Conservation (phyloP, 306 rosid species). For the Potentilla sterilis region DNA sequence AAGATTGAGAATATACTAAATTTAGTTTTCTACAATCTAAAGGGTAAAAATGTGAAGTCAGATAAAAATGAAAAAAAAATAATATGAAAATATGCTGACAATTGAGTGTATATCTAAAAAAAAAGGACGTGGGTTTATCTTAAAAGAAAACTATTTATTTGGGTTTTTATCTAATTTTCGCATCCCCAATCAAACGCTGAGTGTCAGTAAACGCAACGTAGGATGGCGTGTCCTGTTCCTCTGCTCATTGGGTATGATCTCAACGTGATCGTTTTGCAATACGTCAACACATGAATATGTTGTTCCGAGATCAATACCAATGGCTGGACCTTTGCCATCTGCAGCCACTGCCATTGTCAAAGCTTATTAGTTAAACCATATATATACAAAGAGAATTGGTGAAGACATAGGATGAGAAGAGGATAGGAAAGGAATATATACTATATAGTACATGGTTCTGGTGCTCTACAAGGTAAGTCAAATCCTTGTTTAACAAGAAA, state of each 20-base stretch:
- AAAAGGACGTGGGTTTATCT: too few relatives aligned
- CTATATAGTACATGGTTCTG: not conserved
- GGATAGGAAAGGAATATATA: not conserved
- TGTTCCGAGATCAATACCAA: constrained; percentile 39
- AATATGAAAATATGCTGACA: too few relatives aligned
- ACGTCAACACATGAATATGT: constrained; percentile 40
- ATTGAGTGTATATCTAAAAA: too few relatives aligned
- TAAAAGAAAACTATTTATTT: too few relatives aligned
- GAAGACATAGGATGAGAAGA: not conserved
- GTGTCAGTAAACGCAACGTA: constrained; percentile 41
- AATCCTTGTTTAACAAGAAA: not conserved
- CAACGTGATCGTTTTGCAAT: constrained; percentile 40
- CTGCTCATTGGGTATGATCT: constrained; percentile 38
- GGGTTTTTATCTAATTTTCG: too few relatives aligned
- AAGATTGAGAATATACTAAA: too few relatives aligned
- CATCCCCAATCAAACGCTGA: constrained; percentile 16
- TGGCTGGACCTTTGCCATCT: constrained; percentile 33
- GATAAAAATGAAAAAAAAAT: too few relatives aligned
- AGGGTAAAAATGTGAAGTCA: too few relatives aligned
- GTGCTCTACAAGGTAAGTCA: not conserved
- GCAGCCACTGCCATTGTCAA: constrained; percentile 26
- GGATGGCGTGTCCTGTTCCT: constrained; percentile 48
- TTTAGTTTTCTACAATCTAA: too few relatives aligned
- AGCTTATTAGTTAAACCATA: not conserved
- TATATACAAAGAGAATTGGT: not conserved